Evolutionary conservation across 1,284 basidiomycete genomes (phyloP).

Genomic region (Apiotrichum gracile): DNA sequence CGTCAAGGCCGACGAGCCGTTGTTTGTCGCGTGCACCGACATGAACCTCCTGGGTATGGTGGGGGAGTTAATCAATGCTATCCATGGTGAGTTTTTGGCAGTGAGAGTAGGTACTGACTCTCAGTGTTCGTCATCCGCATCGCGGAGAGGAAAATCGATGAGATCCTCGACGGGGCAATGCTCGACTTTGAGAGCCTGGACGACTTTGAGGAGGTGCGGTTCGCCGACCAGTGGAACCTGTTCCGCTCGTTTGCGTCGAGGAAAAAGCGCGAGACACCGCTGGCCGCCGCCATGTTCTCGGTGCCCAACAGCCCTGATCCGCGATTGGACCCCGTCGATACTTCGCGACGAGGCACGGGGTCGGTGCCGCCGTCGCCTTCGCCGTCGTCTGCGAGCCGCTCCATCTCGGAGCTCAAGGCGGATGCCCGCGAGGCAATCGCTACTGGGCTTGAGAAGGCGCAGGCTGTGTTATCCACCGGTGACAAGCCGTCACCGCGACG

Average conservation of each 20-base stretch:
- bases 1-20: constrained; percentile 71
- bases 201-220: constrained; percentile 74
- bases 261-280: constrained; percentile 53
- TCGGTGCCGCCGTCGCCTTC: constrained; percentile 10
- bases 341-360: background rate
- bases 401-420: constrained; percentile 22
- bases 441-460: constrained; percentile 14
- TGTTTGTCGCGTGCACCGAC: constrained; percentile 64
- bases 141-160: constrained; percentile 81
- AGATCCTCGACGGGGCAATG: constrained; percentile 72
- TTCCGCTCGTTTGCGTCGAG: constrained; percentile 61
- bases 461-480: constrained; percentile 12
- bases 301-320: constrained; percentile 3
- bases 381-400: background rate
- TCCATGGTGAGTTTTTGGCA: constrained; percentile 62
- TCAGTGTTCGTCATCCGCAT: constrained; percentile 91
- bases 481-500: constrained; percentile 52
- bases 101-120: background rate
- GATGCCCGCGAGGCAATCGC: constrained; percentile 18
- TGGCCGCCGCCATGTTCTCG: constrained; percentile 10
- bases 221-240: constrained; percentile 94
- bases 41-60: constrained; percentile 57
- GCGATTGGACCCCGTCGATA: background rate
- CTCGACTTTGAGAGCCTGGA: constrained; percentile 77
- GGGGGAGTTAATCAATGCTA: constrained; percentile 80